A percentile compares a stretch with the other conserved stretches of the same genome.
Conservation (phyloP, 148 eudicot genomes). For the Diospyros lotus region DNA sequence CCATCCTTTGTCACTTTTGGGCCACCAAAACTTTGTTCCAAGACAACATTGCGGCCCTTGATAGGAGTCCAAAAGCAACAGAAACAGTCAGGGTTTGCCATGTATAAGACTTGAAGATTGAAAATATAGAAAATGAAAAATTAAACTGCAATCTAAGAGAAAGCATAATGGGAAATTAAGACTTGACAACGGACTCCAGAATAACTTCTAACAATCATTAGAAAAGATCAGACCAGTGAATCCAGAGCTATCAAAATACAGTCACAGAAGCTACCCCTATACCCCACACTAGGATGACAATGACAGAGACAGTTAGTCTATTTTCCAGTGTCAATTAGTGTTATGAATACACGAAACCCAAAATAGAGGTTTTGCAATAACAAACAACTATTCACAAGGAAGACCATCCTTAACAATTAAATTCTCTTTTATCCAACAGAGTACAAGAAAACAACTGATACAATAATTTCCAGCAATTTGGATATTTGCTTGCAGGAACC, state of each 20-base stretch:
- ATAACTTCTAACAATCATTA: background rate
- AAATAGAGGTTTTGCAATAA: background rate
- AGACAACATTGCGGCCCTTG: constrained; percentile 63
- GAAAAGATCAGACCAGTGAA: background rate
- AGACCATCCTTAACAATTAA: background rate
- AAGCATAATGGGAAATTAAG: background rate
- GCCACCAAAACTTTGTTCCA: constrained; percentile 68
- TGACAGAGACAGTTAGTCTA: background rate
- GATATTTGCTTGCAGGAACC: background rate
- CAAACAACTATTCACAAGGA: background rate
- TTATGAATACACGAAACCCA: background rate
- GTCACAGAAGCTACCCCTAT: background rate
- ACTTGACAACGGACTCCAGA: background rate
- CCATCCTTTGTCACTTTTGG: constrained; percentile 82
- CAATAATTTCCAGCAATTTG: background rate
- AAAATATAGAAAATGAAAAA: background rate
- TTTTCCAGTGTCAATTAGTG: background rate
- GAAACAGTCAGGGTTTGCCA: background rate
- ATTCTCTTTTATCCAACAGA: background rate
- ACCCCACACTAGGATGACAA: background rate
- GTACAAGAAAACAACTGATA: background rate
- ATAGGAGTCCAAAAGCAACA: background rate
- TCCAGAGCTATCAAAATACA: background rate
- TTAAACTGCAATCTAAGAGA: background rate
- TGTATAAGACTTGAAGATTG: background rate